Evolutionary conservation across 2,329 filamentous ascomycete species (phyloP), one percentile per base, ranked within the genome.

Genomic region (Colletotrichum lupini): DNA sequence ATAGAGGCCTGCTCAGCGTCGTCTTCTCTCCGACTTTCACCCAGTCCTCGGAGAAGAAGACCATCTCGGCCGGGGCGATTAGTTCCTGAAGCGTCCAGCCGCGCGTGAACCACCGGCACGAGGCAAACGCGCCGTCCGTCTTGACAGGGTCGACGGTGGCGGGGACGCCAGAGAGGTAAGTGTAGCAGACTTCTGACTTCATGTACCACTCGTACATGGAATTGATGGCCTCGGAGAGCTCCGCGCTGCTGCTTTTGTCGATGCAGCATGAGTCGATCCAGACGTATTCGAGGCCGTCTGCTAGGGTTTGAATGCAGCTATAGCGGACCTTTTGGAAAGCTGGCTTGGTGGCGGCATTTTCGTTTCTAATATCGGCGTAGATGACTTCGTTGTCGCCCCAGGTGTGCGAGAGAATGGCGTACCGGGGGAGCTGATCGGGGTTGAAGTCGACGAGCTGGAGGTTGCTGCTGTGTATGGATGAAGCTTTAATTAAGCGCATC

Each of bases 171-270:
- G 78, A 75, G 1, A 77, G 65, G 28, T 67, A 73, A 0, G 66
- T 66, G 28, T 69, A 75, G 60, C 70, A 75, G 11, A 73, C 22
- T 16, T 65, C 58, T 14, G 73, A 58, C 35, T 61, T 30, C 14
- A 58, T 52, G 55, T 73, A 74, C 64, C 64, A 74, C 46, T 72
- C 66, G 64, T 72, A 74, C 73, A 74, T 74, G 46, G 68, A 72
- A 49, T 49, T 49, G 19, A 49, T 49, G 8, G 42, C 42, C 19
- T 49, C 42, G 42, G 42, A 49, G 7, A 49, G 42, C 16, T 49
- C 42, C 3, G 42, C 42, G 19, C 42, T 49, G 42, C 42, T 49
- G 19, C 42, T 49, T 19, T 49, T 49, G 19, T 49, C 42, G 42
- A 49, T 49, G 19, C 42, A 49, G 42, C 42, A 49, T 8, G 42